A percentile compares a stretch with the other conserved stretches of the same genome.
phyloP scores from a whole-genome alignment of 768 basidiomycete species.

The Rhodotorula sphaerocarpa region DNA sequence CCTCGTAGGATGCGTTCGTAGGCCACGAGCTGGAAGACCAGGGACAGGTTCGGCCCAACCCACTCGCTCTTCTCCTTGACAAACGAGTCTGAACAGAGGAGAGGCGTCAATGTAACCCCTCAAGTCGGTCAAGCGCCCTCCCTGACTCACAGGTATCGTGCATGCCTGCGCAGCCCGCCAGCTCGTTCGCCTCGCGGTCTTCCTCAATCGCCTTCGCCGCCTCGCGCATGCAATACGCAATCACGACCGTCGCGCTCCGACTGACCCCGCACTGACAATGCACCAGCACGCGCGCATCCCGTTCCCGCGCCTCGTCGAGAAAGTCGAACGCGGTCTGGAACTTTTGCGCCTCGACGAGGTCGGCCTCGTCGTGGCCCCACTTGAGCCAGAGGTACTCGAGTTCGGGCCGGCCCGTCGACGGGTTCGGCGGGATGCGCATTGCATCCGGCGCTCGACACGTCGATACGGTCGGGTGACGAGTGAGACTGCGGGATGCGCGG shows the following conservation, averaged over 20 bases:
- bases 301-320: constrained; percentile 64
- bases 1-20: constrained; percentile 58
- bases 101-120: too few relatives aligned
- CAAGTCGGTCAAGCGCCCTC: neutral
- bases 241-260: constrained; percentile 77
- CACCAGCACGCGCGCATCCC: constrained; percentile 54
- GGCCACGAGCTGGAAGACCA: constrained; percentile 87
- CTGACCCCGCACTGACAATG: constrained; percentile 86
- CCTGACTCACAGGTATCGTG: constrained; percentile 57
- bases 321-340: constrained; percentile 75
- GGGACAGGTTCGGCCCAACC: constrained; percentile 87
- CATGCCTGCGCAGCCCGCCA: constrained; percentile 53
- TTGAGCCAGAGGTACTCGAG: constrained; percentile 72
- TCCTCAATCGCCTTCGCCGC: constrained; percentile 57
- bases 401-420: constrained; percentile 54
- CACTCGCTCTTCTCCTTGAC: constrained; percentile 82
- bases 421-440: constrained; percentile 20
- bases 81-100: constrained; percentile 50
- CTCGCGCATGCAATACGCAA: constrained; percentile 89
- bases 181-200: constrained; percentile 22
- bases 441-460: constrained; percentile 19
- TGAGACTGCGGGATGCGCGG: neutral
- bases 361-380: constrained; percentile 91
- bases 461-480: neutral
- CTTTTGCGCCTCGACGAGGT: constrained; percentile 63